phyloP scores from a whole-genome alignment of 108 stramenopile species.

The Bacterosira constricta region DNA sequence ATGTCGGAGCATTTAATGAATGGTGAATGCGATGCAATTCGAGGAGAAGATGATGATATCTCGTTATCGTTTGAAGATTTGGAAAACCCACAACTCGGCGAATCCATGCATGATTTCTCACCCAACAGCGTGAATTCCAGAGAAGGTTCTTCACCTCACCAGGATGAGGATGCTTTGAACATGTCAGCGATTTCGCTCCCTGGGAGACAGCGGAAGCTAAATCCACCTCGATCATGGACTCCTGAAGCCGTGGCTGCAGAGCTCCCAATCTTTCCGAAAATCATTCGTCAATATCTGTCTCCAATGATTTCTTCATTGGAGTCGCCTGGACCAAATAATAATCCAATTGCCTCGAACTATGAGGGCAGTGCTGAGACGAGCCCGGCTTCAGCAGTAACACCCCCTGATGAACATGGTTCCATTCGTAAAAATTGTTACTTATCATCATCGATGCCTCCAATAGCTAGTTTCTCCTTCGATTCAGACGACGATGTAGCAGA shows the following conservation, averaged over 20 bases:
- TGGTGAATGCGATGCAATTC: background rate
- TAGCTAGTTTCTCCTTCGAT: background rate
- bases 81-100: slow-evolving; percentile 24
- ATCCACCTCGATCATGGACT: slow-evolving; percentile 18
- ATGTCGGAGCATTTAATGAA: background rate
- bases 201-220: background rate
- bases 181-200: background rate
- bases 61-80: slow-evolving; percentile 9
- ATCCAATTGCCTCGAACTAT: background rate
- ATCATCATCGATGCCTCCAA: slow-evolving; percentile 1
- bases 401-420: too few species aligned
- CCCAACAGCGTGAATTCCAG: background rate
- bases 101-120: background rate
- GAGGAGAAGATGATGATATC: background rate
- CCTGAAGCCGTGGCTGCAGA: slow-evolving; percentile 22
- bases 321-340: background rate
- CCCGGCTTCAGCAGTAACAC: too few species aligned
- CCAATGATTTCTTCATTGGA: too few species aligned
- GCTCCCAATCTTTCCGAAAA: slow-evolving; percentile 37
- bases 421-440: background rate
- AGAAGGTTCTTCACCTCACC: background rate
- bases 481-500: background rate
- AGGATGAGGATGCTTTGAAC: background rate
- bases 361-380: background rate
- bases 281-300: slow-evolving; percentile 8